These are phyloP conservation scores for Saccharomycopsis microspora DNA, from an alignment of 805 yeast species.

Conservation along the genomic window DNA sequence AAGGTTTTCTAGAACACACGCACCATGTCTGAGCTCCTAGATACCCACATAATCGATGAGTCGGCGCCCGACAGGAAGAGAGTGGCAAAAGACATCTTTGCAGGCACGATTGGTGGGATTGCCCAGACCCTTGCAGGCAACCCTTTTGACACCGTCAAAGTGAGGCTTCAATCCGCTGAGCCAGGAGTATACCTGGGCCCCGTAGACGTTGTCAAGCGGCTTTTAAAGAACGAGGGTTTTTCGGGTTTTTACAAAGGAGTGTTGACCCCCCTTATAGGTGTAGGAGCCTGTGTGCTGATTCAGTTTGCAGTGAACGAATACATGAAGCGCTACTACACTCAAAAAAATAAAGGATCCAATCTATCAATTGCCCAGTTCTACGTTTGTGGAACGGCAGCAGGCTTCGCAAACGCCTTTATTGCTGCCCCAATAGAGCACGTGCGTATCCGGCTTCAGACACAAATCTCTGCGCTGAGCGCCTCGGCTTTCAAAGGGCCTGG, in stretches of 20 bases:
- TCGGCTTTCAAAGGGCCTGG: constrained; percentile 53
- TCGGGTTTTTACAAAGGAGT: constrained; percentile 89
- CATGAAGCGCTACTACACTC: constrained; percentile 70
- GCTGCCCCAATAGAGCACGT: constrained; percentile 94
- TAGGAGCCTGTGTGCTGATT: constrained; percentile 96
- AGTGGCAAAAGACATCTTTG: constrained; percentile 68
- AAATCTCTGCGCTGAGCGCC: constrained; percentile 40
- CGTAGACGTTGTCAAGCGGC: constrained; percentile 60
- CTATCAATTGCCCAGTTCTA: constrained; percentile 60
- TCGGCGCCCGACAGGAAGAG: constrained; percentile 18
- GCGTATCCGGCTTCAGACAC: constrained; percentile 89
- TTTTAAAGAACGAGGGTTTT: constrained; percentile 73
- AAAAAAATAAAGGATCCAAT: constrained; percentile 26
- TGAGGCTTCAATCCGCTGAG: constrained; percentile 79
- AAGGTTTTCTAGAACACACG: too few relatives aligned
- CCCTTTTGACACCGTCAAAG: constrained; percentile 93
- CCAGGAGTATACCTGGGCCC: constrained; percentile 68
- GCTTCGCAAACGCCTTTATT: constrained; percentile 76
- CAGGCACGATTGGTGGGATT: constrained; percentile 92
- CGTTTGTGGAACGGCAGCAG: constrained; percentile 82
- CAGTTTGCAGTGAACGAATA: constrained; percentile 93
- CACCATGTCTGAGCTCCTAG: constrained; percentile 4
- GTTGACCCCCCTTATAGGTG: constrained; percentile 83
- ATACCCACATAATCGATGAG: constrained; percentile 7
- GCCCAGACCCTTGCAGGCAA: constrained; percentile 95